phyloP scores from a whole-genome alignment of 306 rosid species.

The Fagus crenata region DNA sequence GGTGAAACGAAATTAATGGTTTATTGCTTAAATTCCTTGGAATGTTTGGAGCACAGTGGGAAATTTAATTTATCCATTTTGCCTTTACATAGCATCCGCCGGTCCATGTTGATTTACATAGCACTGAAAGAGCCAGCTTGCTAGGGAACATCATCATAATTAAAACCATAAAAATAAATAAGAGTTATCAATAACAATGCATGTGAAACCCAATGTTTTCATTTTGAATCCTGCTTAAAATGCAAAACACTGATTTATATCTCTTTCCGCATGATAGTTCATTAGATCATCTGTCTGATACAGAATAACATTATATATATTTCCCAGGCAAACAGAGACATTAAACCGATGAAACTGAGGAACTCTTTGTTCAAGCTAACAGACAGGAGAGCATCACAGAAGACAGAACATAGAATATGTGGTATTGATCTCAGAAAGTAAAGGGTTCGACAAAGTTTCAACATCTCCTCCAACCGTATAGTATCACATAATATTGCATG shows the following conservation, averaged over 20 bases:
- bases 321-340: conserved; percentile 51
- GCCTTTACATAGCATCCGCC: no score
- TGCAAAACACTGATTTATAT: not conserved
- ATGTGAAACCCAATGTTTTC: no score
- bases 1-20: not conserved
- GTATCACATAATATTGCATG: not conserved
- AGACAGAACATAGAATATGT: not conserved
- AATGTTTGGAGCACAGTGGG: not conserved
- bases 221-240: no score
- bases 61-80: no score
- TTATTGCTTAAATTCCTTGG: conserved; percentile 19
- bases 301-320: conserved; percentile 21
- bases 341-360: conserved; percentile 46
- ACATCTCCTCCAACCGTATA: not conserved
- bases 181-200: no score
- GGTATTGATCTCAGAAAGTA: not conserved
- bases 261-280: conserved; percentile 21
- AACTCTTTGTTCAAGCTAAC: conserved; percentile 45
- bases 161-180: no score
- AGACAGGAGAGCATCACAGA: not conserved
- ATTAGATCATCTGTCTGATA: conserved; percentile 9
- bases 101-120: no score
- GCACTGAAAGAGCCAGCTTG: no score
- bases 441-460: not conserved
- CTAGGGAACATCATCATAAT: no score